A percentile compares a stretch with the other conserved stretches of the same genome.
Conservation (phyloP, 441 rosid species). For the Macaranga tanarius region DNA sequence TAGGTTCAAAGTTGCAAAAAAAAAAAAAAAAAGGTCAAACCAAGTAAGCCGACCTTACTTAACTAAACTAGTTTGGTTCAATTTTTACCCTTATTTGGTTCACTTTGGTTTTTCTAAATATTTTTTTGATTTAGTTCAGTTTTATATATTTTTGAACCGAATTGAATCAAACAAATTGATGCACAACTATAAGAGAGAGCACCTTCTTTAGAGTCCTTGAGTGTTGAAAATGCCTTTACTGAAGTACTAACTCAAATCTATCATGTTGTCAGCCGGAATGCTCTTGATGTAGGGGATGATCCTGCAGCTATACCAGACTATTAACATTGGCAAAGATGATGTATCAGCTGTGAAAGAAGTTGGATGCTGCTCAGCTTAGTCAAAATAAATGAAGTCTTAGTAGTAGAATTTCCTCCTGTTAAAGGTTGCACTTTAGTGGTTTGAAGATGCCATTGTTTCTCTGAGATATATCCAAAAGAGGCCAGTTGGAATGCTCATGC, state of each 20-base stretch:
- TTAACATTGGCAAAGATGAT: constrained; percentile 61
- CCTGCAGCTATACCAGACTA: constrained; percentile 64
- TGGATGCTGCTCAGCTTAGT: constrained; percentile 64
- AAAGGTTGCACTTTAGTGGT: constrained; percentile 13
- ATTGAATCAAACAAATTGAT: too few species aligned
- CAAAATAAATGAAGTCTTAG: neutral
- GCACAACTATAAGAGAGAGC: too few species aligned
- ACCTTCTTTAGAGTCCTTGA: constrained; percentile 73
- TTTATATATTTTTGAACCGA: too few species aligned
- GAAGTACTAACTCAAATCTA: constrained; percentile 86
- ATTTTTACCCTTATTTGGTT: too few species aligned
- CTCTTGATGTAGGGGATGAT: constrained; percentile 65
- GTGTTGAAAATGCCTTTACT: constrained; percentile 75
- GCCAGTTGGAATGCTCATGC: constrained; percentile 7
- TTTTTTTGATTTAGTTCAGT: too few species aligned
- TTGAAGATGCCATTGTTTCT: constrained; percentile 26
- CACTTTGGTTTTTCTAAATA: too few species aligned
- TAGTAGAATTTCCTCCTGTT: constrained; percentile 10
- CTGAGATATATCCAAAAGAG: neutral
- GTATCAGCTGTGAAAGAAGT: constrained; percentile 78
- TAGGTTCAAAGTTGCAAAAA: too few species aligned
- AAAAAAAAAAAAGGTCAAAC: too few species aligned
- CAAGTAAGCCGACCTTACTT: too few species aligned
- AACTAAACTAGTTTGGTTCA: too few species aligned
- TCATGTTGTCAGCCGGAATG: constrained; percentile 75